These are phyloP conservation scores for Mucor sp. DNA, from an alignment of 371 early-diverging fungal species.

Conservation along the genomic window DNA sequence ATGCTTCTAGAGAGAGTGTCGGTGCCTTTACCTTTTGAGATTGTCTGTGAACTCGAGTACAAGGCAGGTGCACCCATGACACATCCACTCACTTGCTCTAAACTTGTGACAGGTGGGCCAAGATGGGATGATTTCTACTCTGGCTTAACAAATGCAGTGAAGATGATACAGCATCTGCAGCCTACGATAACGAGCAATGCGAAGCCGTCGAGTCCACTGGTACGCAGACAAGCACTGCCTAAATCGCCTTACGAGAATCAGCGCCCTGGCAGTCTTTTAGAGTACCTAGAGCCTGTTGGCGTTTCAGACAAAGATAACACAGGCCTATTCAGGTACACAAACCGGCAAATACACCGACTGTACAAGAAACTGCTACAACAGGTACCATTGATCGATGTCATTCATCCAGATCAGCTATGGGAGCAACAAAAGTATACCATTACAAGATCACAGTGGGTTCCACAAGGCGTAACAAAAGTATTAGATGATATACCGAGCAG, in stretches of 20 bases:
- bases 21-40: slow-evolving; percentile 43
- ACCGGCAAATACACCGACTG: slow-evolving; percentile 25
- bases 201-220: neutral
- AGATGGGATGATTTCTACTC: slow-evolving; percentile 34
- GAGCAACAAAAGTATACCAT: slow-evolving; percentile 10
- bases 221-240: slow-evolving; percentile 8
- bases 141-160: neutral
- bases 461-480: slow-evolving; percentile 4
- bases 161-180: slow-evolving; percentile 11
- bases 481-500: slow-evolving; percentile 12
- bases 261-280: slow-evolving; percentile 12
- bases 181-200: neutral
- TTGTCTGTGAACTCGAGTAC: slow-evolving; percentile 38
- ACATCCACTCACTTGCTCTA: slow-evolving; percentile 12
- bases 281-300: slow-evolving; percentile 1
- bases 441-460: slow-evolving; percentile 26
- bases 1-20: slow-evolving; percentile 26
- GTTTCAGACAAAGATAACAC: neutral
- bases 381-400: slow-evolving; percentile 26
- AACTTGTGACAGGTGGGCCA: slow-evolving; percentile 29
- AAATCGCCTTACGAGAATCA: slow-evolving; percentile 21
- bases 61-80: slow-evolving; percentile 27
- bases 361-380: slow-evolving; percentile 30
- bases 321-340: neutral
- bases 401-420: slow-evolving; percentile 24